Conservation (phyloP, 768 basidiomycete species). For the Russula brevipes region DNA sequence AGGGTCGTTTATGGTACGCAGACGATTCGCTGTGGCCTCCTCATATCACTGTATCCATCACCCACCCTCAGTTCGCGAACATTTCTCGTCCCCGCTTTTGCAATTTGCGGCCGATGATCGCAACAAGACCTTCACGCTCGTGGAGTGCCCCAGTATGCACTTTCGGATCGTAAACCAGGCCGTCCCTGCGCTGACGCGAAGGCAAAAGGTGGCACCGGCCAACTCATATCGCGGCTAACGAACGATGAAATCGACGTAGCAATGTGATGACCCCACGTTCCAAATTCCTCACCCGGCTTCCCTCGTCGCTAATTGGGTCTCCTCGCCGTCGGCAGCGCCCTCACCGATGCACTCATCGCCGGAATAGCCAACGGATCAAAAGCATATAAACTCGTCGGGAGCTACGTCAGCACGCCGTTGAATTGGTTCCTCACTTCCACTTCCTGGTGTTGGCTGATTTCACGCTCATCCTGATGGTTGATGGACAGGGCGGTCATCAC, state of each 20-base stretch:
- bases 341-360: slow-evolving; percentile 87
- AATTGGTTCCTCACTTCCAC: slow-evolving; percentile 53
- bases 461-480: background rate
- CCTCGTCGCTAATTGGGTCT: no score
- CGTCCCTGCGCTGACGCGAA: background rate
- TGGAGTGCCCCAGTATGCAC: slow-evolving; percentile 80
- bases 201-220: slow-evolving; percentile 74
- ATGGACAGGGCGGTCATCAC: slow-evolving; percentile 82
- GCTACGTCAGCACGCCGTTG: slow-evolving; percentile 83
- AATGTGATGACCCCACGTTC: slow-evolving; percentile 45
- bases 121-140: slow-evolving; percentile 68
- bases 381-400: slow-evolving; percentile 87
- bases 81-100: slow-evolving; percentile 89
- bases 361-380: slow-evolving; percentile 87
- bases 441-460: slow-evolving; percentile 18
- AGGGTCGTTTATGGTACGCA: slow-evolving; percentile 30
- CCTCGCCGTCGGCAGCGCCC: slow-evolving; percentile 47
- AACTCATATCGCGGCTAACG: slow-evolving; percentile 68
- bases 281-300: background rate
- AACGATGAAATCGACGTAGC: slow-evolving; percentile 78
- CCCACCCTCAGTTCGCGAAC: slow-evolving; percentile 58
- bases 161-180: background rate
- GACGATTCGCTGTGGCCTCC: background rate
- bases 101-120: slow-evolving; percentile 72
- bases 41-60: no score